Percentiles rank a stretch among this genome's conserved stretches.
These are phyloP conservation scores for Cutaneotrichosporon sp. DNA, from an alignment of 1,284 basidiomycete genomes.

Conservation along the genomic window DNA sequence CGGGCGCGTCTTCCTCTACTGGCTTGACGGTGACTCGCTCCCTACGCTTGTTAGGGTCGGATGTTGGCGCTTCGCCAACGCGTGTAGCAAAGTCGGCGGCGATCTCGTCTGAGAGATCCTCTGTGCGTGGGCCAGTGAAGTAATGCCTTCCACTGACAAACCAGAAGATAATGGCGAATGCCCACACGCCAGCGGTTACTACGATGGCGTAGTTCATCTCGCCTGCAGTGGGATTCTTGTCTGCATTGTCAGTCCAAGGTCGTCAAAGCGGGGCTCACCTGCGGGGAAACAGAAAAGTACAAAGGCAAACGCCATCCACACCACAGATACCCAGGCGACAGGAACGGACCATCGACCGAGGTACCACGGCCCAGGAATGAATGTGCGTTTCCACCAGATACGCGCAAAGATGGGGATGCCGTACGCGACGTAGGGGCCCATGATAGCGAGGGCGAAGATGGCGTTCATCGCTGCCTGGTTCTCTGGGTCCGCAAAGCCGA, in stretches of 20 bases:
- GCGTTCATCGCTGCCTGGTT: conserved; percentile 40
- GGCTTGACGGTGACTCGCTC: neutral
- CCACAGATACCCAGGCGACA: conserved; percentile 28
- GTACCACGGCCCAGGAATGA: conserved; percentile 39
- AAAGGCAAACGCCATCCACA: conserved; percentile 41
- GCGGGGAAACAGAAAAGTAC: conserved; percentile 37
- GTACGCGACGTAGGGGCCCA: conserved; percentile 35
- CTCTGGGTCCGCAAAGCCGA: conserved; percentile 36
- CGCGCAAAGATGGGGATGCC: conserved; percentile 37
- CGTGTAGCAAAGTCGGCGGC: neutral
- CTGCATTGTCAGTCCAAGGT: neutral
- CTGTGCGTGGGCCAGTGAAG: conserved; percentile 23
- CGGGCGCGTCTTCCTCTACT: neutral
- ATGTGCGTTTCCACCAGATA: conserved; percentile 28
- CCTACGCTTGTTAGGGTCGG: neutral
- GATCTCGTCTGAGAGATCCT: conserved; percentile 12
- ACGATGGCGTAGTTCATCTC: conserved; percentile 40
- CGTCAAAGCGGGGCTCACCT: neutral
- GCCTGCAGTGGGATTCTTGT: conserved; percentile 12
- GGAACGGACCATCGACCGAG: conserved; percentile 29
- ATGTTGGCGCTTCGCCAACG: neutral
- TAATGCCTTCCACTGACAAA: conserved; percentile 41
- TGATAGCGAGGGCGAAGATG: conserved; percentile 39
- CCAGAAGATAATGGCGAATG: conserved; percentile 34
- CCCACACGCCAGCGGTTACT: conserved; percentile 35